These are phyloP conservation scores for Nannochloris sp. DNA, from an alignment of 139 green algal genomes.

Conservation along the genomic window DNA sequence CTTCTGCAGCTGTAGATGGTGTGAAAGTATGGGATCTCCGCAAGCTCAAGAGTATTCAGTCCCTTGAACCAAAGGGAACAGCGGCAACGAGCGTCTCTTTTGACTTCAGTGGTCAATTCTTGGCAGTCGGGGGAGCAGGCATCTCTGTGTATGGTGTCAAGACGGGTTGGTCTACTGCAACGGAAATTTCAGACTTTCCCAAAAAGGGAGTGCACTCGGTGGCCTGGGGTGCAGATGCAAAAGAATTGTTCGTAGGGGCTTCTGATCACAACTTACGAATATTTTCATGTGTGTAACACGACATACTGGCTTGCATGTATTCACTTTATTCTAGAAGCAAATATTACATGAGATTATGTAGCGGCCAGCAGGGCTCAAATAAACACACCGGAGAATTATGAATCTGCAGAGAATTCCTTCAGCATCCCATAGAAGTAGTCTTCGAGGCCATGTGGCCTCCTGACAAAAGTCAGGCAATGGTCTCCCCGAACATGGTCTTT, in stretches of 20 bases:
- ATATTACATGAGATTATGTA: no score
- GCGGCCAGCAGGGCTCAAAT: no score
- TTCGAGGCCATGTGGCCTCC: neutral
- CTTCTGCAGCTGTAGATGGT: slow-evolving; percentile 58
- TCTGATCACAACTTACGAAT: slow-evolving; percentile 78
- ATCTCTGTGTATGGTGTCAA: slow-evolving; percentile 61
- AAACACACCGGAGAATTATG: neutral
- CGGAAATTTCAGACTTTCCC: slow-evolving; percentile 49
- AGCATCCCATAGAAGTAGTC: neutral
- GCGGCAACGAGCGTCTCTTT: slow-evolving; percentile 44
- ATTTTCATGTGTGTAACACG: no score
- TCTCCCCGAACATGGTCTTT: neutral
- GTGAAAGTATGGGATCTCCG: slow-evolving; percentile 97
- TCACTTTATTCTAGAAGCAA: no score
- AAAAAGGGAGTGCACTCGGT: slow-evolving; percentile 63
- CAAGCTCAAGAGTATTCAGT: slow-evolving; percentile 80
- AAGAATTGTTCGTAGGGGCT: slow-evolving; percentile 60
- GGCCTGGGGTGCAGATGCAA: slow-evolving; percentile 50
- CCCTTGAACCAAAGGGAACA: slow-evolving; percentile 44
- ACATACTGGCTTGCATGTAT: no score
- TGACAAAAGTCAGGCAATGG: neutral
- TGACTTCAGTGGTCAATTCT: slow-evolving; percentile 73
- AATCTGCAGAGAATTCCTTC: neutral
- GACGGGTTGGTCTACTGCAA: slow-evolving; percentile 64
- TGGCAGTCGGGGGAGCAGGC: slow-evolving; percentile 71